These are phyloP conservation scores for Cryptosporidium baileyi DNA, from an alignment of 169 alveolate species.

Conservation along the genomic window DNA sequence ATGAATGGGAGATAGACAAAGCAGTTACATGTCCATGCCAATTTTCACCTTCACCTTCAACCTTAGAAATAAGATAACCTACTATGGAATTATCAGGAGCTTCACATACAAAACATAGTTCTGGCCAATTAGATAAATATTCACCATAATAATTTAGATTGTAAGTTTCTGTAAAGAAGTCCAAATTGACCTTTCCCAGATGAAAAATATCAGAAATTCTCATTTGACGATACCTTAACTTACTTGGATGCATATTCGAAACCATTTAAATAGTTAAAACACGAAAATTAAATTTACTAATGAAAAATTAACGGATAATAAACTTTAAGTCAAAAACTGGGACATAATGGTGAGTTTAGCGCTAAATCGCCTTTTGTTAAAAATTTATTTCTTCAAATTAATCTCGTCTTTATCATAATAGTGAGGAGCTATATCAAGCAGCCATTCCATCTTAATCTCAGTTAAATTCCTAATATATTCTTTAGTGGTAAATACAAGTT, in stretches of 20 bases:
- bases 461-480: conserved; percentile 94
- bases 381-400: conserved; percentile 42
- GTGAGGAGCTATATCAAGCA: conserved; percentile 96
- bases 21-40: conserved; percentile 98
- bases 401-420: conserved; percentile 80
- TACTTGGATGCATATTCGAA: not conserved
- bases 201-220: conserved; percentile 80
- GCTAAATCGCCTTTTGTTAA: not conserved
- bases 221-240: conserved; percentile 40
- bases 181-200: conserved; percentile 88
- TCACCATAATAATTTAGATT: conserved; percentile 87
- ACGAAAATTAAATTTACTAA: not conserved
- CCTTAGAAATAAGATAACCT: conserved; percentile 91
- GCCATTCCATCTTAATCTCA: conserved; percentile 94
- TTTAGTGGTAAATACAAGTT: conserved; percentile 93
- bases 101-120: conserved; percentile 88
- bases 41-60: conserved; percentile 88
- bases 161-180: conserved; percentile 91
- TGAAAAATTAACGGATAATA: not conserved
- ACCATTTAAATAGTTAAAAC: not conserved
- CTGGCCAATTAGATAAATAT: conserved; percentile 91
- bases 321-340: too few species aligned
- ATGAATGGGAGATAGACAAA: conserved; percentile 92
- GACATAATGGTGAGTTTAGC: too few species aligned
- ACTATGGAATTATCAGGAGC: conserved; percentile 87